phyloP scores from a whole-genome alignment of 768 basidiomycete genomes.

The Pluteus cervinus region DNA sequence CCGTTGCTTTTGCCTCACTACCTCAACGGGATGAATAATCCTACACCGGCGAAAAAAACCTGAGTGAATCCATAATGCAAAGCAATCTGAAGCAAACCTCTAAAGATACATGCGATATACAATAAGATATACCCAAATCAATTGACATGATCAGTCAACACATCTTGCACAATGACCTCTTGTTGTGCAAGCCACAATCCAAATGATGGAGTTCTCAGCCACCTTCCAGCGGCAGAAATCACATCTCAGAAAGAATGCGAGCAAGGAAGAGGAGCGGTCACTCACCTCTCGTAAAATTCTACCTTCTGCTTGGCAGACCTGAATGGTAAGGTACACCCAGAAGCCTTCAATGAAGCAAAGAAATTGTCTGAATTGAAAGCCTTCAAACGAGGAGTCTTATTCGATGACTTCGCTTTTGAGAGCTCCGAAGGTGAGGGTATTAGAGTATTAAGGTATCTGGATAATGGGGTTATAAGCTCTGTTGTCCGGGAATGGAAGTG shows the following conservation, averaged over 20 bases:
- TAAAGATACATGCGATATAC: neutral
- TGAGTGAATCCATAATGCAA: too few species aligned
- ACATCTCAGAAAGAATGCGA: conserved; percentile 1
- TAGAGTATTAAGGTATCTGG: conserved; percentile 85
- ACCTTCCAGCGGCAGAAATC: conserved; percentile 33
- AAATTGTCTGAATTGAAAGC: conserved; percentile 68
- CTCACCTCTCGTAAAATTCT: conserved; percentile 65
- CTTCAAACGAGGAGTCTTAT: conserved; percentile 42
- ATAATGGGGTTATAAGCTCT: conserved; percentile 80
- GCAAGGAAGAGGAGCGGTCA: conserved; percentile 1
- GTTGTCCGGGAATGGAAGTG: conserved; percentile 86
- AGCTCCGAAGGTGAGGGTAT: conserved; percentile 67
- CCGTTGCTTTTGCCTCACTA: too few species aligned
- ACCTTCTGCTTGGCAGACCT: conserved; percentile 55
- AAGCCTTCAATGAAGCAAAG: conserved; percentile 62
- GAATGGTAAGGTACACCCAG: conserved; percentile 73
- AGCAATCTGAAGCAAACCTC: too few species aligned
- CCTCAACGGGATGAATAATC: too few species aligned
- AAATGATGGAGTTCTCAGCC: conserved; percentile 73
- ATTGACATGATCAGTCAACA: conserved; percentile 37
- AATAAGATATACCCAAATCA: neutral
- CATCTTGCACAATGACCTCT: conserved; percentile 61
- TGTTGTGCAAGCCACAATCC: conserved; percentile 76
- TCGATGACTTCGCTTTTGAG: conserved; percentile 23
- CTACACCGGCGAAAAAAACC: too few species aligned